Evolutionary conservation across 495 filamentous ascomycete genomes (phyloP).

Genomic region (Alectoria sarmentosa): DNA sequence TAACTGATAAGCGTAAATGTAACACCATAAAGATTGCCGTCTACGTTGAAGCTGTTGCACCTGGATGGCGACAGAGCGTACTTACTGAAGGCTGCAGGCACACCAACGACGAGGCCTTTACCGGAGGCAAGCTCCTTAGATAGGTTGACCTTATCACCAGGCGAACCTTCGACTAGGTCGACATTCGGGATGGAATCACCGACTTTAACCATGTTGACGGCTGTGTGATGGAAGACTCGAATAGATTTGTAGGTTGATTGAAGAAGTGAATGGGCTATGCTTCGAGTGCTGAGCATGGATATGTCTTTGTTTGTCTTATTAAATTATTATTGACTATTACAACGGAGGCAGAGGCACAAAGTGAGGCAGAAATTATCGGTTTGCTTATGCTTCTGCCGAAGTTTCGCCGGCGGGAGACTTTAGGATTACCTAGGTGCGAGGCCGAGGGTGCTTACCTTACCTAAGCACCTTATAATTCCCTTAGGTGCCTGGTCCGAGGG

Average conservation of each 20-base stretch:
- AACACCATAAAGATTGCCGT: too few relatives aligned
- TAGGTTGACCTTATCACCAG: conserved; percentile 82
- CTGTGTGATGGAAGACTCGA: conserved; percentile 19
- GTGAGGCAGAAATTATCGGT: too few relatives aligned
- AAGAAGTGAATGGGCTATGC: conserved; percentile 5
- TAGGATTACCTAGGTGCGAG: too few relatives aligned
- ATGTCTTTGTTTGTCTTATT: neutral
- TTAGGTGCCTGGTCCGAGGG: too few relatives aligned
- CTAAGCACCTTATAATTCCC: too few relatives aligned
- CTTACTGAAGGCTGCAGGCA: conserved; percentile 82
- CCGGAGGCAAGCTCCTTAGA: conserved; percentile 60
- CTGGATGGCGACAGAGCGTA: too few relatives aligned
- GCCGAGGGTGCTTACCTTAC: too few relatives aligned
- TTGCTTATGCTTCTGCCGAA: too few relatives aligned
- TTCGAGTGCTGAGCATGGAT: conserved; percentile 18
- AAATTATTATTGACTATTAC: neutral
- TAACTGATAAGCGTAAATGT: neutral
- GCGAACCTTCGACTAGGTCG: conserved; percentile 52
- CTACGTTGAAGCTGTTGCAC: too few relatives aligned
- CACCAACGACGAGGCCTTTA: conserved; percentile 77
- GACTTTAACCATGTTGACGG: conserved; percentile 45
- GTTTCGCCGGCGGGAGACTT: too few relatives aligned
- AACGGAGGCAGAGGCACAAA: too few relatives aligned
- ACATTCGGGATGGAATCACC: conserved; percentile 59
- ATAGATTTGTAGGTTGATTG: neutral